Percentiles rank a stretch among this genome's conserved stretches.
Evolutionary conservation across 1,139 yeast species (phyloP).

Genomic region (Scheffersomyces cryptocercus): DNA sequence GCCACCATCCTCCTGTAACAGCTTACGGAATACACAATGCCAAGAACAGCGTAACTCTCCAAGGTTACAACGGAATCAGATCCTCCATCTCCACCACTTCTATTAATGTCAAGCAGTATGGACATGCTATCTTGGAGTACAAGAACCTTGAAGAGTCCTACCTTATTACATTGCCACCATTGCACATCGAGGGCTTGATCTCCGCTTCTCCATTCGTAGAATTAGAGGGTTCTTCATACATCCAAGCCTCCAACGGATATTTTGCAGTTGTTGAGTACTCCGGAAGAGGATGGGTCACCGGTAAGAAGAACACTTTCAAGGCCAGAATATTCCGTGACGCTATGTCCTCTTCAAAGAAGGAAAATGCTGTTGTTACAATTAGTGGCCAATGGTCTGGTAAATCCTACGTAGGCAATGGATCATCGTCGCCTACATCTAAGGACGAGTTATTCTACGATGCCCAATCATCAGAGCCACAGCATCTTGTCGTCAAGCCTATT

Average conservation of each 20-base stretch:
- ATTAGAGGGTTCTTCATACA: conserved; percentile 80
- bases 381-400: conserved; percentile 91
- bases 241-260: conserved; percentile 81
- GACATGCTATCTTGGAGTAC: conserved; percentile 78
- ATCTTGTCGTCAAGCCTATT: conserved; percentile 71
- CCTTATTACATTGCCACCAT: conserved; percentile 87
- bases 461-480: conserved; percentile 47
- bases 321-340: conserved; percentile 69
- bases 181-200: conserved; percentile 90
- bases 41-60: conserved; percentile 62
- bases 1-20: conserved; percentile 95
- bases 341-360: conserved; percentile 50
- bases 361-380: conserved; percentile 72
- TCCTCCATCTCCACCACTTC: conserved; percentile 81
- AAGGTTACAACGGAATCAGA: conserved; percentile 88
- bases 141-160: conserved; percentile 66
- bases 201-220: conserved; percentile 90
- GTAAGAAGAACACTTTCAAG: conserved; percentile 89
- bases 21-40: conserved; percentile 81
- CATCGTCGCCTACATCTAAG: conserved; percentile 33
- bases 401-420: conserved; percentile 53
- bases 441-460: conserved; percentile 73
- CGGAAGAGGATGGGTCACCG: conserved; percentile 95
- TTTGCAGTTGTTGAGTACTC: conserved; percentile 73
- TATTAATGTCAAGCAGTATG: conserved; percentile 84